These are phyloP conservation scores for Diaporthe aspalathi DNA, from an alignment of 2,329 filamentous ascomycete species.

Conservation along the genomic window DNA sequence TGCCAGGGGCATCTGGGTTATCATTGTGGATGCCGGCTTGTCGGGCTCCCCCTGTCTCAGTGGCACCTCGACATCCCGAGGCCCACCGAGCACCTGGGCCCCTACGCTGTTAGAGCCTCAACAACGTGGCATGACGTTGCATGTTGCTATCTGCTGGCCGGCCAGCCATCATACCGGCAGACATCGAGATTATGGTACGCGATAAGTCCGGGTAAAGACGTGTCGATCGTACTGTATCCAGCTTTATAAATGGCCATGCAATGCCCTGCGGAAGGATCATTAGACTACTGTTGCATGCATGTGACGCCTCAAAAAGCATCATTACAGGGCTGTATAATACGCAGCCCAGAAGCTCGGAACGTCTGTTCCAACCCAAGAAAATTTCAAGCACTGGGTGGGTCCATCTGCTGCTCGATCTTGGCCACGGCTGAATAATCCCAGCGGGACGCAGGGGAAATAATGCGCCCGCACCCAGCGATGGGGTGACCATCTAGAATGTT, in stretches of 20 bases:
- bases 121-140: constrained; percentile 14
- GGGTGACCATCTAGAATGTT: constrained; percentile 16
- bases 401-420: not conserved
- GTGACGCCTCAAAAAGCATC: not conserved
- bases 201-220: not conserved
- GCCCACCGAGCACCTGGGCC: not conserved
- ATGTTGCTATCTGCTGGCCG: not conserved
- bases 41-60: constrained; percentile 14
- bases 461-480: constrained; percentile 2
- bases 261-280: not conserved
- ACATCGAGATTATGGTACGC: no score
- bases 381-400: constrained; percentile 2
- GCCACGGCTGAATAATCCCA: constrained; percentile 10
- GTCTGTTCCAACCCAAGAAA: not conserved
- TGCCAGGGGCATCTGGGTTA: constrained; percentile 6
- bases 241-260: not conserved
- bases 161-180: not conserved
- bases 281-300: not conserved
- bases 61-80: constrained; percentile 25
- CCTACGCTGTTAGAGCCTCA: not conserved
- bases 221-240: no score
- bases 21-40: not conserved
- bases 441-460: constrained; percentile 23
- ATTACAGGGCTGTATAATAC: not conserved
- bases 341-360: not conserved